phyloP scores from a whole-genome alignment of 306 rosid species.

The Cercis canadensis region DNA sequence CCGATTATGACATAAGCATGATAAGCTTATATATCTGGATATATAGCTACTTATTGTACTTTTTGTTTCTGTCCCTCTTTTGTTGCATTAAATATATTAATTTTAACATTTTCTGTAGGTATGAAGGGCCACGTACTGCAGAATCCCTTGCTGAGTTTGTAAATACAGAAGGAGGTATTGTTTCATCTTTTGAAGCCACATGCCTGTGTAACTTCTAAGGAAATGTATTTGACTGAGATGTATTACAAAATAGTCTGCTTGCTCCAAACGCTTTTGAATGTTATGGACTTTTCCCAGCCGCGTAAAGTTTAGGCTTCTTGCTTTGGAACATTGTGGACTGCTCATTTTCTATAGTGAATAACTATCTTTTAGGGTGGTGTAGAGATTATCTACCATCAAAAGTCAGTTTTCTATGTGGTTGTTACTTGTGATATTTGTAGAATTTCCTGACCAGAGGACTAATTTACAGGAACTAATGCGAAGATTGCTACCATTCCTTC shows the following conservation, averaged over 20 bases:
- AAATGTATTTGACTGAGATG: constrained; percentile 6
- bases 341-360: not conserved
- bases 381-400: constrained; percentile 18
- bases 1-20: constrained; percentile 9
- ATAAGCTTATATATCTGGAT: constrained; percentile 18
- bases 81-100: constrained; percentile 22
- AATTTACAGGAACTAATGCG: constrained; percentile 80
- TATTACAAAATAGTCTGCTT: constrained; percentile 10
- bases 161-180: constrained; percentile 78
- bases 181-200: constrained; percentile 15
- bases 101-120: constrained; percentile 50
- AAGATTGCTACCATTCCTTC: constrained; percentile 81
- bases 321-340: constrained; percentile 1
- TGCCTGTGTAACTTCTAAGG: constrained; percentile 19
- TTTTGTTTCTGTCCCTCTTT: constrained; percentile 4
- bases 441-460: constrained; percentile 29
- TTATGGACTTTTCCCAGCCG: constrained; percentile 16
- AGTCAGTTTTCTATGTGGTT: constrained; percentile 2
- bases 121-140: constrained; percentile 79
- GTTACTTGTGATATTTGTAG: constrained; percentile 1
- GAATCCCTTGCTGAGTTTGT: constrained; percentile 85
- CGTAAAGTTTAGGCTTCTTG: constrained; percentile 24
- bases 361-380: constrained; percentile 23
- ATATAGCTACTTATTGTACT: constrained; percentile 4
- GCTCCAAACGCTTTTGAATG: not conserved